These are phyloP conservation scores for Coccomyxa subellipsoidea DNA, from an alignment of 163 green algal genomes.

Conservation along the genomic window DNA sequence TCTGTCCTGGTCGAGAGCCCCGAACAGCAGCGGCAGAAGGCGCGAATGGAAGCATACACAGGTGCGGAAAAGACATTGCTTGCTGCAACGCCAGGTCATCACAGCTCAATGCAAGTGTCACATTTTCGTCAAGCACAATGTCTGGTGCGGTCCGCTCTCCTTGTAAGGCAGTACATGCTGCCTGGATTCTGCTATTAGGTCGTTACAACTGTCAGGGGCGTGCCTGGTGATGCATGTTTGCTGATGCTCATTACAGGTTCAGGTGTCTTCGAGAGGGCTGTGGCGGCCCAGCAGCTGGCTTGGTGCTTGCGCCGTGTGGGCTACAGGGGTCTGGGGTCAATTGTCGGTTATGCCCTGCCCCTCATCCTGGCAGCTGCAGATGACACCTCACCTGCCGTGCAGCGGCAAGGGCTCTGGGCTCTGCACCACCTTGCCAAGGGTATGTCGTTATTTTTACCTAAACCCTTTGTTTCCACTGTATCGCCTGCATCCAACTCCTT, in stretches of 20 bases:
- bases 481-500: no score
- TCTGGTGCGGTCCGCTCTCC: no score
- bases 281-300: slow-evolving; percentile 42
- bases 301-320: slow-evolving; percentile 36
- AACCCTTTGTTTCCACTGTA: no score
- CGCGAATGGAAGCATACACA: not conserved
- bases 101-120: no score
- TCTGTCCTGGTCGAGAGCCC: not conserved
- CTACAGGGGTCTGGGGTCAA: slow-evolving; percentile 8
- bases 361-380: slow-evolving; percentile 26
- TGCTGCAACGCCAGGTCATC: no score
- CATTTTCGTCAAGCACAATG: no score
- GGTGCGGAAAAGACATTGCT: no score
- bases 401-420: slow-evolving; percentile 32
- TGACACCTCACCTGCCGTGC: slow-evolving; percentile 37
- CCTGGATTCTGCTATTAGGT: no score
- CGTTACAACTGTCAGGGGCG: no score
- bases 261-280: slow-evolving; percentile 32
- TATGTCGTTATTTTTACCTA: not conserved
- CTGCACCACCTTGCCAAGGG: slow-evolving; percentile 37
- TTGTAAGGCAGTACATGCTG: no score
- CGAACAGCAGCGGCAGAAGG: not conserved
- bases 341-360: slow-evolving; percentile 20
- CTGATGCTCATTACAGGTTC: slow-evolving; percentile 9
- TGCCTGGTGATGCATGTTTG: not conserved